Conservation (phyloP, 805 yeast genomes). For the Yarrowia hollandica region DNA sequence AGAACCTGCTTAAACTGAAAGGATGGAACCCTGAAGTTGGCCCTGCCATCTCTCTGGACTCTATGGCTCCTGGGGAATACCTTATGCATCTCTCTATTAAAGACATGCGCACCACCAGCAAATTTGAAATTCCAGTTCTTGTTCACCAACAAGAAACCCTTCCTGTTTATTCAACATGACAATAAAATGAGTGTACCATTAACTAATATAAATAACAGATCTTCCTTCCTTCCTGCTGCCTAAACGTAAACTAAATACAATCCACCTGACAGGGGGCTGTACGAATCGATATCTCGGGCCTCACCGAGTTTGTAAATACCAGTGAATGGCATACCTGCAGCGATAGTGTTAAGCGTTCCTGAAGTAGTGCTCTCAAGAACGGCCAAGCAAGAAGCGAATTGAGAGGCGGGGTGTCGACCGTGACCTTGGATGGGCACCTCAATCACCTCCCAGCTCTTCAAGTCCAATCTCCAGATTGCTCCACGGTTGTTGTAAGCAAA, state of each 20-base stretch:
- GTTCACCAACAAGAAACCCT: not conserved
- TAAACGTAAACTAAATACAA: not conserved
- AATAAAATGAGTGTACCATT: not conserved
- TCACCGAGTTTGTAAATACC: constrained; percentile 1
- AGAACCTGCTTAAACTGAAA: not conserved
- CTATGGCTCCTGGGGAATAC: not conserved
- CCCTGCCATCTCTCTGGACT: not conserved
- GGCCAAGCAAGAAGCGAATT: not conserved
- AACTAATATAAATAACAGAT: not conserved
- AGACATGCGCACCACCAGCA: not conserved
- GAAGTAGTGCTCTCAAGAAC: not conserved
- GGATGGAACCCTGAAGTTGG: not conserved
- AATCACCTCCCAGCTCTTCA: constrained; percentile 49
- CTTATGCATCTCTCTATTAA: not conserved
- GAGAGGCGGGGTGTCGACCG: not conserved
- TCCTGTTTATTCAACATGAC: not conserved
- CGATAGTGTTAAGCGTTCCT: not conserved
- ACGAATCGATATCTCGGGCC: not conserved
- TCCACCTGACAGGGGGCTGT: not conserved
- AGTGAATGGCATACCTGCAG: constrained; percentile 33
- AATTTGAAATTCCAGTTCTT: not conserved
- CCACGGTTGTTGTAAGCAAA: constrained; percentile 24
- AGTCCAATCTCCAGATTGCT: constrained; percentile 31
- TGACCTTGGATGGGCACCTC: constrained; percentile 37
- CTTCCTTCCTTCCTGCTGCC: not conserved